Evolutionary conservation across 78 protist species (phyloP).

Genomic region (Salpingoeca rosetta): DNA sequence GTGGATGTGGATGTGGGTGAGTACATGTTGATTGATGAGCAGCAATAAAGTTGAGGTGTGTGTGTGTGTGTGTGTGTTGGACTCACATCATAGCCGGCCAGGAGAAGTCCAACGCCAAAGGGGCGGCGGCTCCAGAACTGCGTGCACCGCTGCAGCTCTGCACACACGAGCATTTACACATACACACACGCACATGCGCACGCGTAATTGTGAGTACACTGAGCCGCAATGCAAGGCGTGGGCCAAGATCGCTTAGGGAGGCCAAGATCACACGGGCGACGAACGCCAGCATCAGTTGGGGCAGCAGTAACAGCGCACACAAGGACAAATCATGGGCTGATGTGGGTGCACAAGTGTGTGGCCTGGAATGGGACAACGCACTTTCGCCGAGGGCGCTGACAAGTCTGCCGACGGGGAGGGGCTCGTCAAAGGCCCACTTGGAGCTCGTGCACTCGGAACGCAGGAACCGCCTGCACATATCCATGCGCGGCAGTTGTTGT

Average conservation of each 20-base stretch:
- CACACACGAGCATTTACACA: neutral
- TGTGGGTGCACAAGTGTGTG: constrained; percentile 6
- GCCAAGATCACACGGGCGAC: no score
- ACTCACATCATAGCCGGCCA: constrained; percentile 84
- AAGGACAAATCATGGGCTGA: no score
- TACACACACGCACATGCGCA: no score
- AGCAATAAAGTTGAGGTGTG: no score
- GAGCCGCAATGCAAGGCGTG: neutral
- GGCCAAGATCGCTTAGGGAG: neutral
- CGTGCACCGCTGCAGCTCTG: constrained; percentile 76
- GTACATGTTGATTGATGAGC: no score
- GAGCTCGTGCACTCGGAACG: constrained; percentile 76
- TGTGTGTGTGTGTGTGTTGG: neutral
- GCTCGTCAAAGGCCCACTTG: constrained; percentile 62
- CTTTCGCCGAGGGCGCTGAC: constrained; percentile 73
- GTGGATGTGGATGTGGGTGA: no score
- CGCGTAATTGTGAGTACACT: neutral
- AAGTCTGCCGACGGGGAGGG: constrained; percentile 69
- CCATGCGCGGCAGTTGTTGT: neutral
- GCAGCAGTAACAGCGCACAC: no score
- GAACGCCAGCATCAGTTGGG: no score
- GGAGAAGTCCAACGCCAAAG: constrained; percentile 92
- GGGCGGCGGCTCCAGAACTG: constrained; percentile 82
- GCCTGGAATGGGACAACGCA: constrained; percentile 23
- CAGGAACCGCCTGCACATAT: constrained; percentile 55